Evolutionary conservation across 345 rosid species (phyloP), one percentile per base, ranked within the genome.

Genomic region (Murraya paniculata): DNA sequence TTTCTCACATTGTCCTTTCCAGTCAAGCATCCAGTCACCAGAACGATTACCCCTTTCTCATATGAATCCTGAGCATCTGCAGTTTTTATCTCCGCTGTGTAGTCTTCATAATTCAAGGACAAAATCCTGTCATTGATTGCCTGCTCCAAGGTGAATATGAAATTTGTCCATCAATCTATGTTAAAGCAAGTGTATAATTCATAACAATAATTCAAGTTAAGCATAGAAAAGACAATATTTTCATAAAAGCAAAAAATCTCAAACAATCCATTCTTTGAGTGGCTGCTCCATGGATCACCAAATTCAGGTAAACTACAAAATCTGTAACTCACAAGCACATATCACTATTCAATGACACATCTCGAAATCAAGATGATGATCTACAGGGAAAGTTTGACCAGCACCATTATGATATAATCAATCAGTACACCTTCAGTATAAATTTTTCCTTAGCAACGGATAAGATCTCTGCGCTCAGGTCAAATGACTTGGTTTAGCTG

Each of bases 31-130:
- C 97, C 94, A 36, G 93, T 92, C 8, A 92, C 97, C 31, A 90
- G 76, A 71, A 92, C 93, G 75, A 90, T 89, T 79, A 92, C 91
- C 73, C 97, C 97, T 69, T 87, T 82, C 80, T 64, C 85, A 72
- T 65, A 78, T 41, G 97, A 92, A 18, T 84, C 85, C 77, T 89
- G 97, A 5, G 97, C 89, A 82, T 92, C 97, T 22, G 90, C 93
- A 62, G 90, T 88, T 87, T 86, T 77, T 70, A 90, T 90, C 82
- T 92, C 92, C n/a, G 87, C 90, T 4, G 86, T 86, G 75, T 84
- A 84, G 71, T 87, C 87, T 71, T 81, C 82, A n/a, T 79, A 85
- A 27, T 78, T 84, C 85, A 87, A 78, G 18, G 90, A 85, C 33
- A 82, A 53, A 59, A 87, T 86, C 85, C 80, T 89, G 59, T 84